Percentiles rank a stretch among this genome's conserved stretches.
Evolutionary conservation across 148 eudicot species (phyloP).

Genomic region (Talinum fruticosum): DNA sequence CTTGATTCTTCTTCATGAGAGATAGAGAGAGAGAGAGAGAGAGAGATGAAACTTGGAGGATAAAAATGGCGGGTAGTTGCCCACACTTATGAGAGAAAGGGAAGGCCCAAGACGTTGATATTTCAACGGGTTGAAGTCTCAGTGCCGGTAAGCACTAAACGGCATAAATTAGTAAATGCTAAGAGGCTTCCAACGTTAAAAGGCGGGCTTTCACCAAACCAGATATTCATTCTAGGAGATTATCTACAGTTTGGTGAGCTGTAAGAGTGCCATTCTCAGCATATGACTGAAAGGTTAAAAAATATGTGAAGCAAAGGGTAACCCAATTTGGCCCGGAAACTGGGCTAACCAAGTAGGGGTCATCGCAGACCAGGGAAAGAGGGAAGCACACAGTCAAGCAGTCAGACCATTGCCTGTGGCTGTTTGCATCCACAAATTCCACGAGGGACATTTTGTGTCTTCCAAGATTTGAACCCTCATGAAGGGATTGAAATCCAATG

Average conservation of each 20-base stretch:
- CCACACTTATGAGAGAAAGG: not conserved
- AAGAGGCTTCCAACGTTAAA: not conserved
- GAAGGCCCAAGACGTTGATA: constrained; percentile 11
- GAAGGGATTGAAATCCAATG: no score
- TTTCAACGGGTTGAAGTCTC: constrained; percentile 14
- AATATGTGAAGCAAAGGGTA: no score
- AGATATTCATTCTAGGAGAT: not conserved
- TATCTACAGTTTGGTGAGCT: not conserved
- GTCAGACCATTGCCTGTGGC: no score
- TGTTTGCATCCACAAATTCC: no score
- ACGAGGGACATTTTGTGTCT: no score
- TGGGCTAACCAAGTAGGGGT: no score
- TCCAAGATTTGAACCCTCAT: no score
- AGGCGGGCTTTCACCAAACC: not conserved
- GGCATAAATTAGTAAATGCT: not conserved
- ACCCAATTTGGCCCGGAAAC: no score
- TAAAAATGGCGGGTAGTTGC: constrained; percentile 34
- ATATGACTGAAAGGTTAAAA: no score
- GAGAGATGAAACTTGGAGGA: not conserved
- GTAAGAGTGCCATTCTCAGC: not conserved
- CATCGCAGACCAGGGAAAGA: no score
- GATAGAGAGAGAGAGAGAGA: constrained; percentile 8
- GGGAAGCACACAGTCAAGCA: no score
- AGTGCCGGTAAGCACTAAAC: not conserved
- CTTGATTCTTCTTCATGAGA: constrained; percentile 11